Conservation (phyloP, 768 basidiomycete genomes). For the Lactarius evosmus region DNA sequence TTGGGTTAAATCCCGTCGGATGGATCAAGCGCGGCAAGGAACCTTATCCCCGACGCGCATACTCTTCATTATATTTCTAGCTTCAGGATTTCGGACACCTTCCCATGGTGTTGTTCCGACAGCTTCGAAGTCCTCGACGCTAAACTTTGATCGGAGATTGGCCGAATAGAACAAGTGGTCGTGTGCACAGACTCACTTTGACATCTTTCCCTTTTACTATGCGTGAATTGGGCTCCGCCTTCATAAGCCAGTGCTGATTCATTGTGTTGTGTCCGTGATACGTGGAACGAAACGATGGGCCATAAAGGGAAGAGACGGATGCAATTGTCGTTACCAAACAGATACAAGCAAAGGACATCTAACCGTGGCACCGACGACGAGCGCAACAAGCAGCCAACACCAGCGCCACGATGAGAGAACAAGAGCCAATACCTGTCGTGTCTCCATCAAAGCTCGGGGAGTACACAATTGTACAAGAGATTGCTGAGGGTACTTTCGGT, state of each 20-base stretch:
- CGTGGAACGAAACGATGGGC: no score
- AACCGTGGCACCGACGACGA: not conserved
- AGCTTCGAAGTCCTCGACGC: constrained; percentile 80
- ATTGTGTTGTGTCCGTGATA: no score
- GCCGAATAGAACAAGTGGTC: not conserved
- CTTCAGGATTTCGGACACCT: constrained; percentile 83
- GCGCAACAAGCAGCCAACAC: not conserved
- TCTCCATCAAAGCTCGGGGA: constrained; percentile 80
- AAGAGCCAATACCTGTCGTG: constrained; percentile 36
- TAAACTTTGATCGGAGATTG: constrained; percentile 47
- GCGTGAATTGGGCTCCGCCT: constrained; percentile 83
- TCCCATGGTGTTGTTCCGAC: constrained; percentile 76
- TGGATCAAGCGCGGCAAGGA: constrained; percentile 13
- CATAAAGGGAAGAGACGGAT: not conserved
- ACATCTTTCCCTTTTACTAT: constrained; percentile 86
- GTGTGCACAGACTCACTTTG: constrained; percentile 45
- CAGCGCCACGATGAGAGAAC: constrained; percentile 29
- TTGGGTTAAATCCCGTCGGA: not conserved
- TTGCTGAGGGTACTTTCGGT: constrained; percentile 96
- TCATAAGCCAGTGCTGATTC: constrained; percentile 62
- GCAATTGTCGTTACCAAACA: constrained; percentile 5
- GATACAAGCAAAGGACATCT: constrained; percentile 19
- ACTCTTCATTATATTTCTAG: constrained; percentile 77
- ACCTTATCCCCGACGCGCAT: constrained; percentile 78
- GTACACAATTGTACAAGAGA: constrained; percentile 82